A percentile compares a stretch with the other conserved stretches of the same genome.
phyloP scores from a whole-genome alignment of 2,329 filamentous ascomycete species.

The Arachnomyces sp. region DNA sequence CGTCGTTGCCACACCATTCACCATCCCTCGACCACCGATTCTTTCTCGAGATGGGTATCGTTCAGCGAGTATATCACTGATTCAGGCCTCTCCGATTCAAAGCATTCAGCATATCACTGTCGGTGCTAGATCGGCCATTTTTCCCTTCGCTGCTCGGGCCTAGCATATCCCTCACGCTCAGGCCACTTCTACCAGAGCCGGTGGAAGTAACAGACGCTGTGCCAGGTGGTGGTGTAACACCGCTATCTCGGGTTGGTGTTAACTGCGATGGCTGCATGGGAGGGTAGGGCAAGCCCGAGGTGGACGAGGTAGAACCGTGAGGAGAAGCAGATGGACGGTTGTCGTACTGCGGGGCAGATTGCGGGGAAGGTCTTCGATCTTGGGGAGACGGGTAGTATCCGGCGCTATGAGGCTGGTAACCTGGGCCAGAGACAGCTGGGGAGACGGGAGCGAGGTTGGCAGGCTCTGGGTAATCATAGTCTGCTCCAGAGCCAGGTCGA shows the following conservation, averaged over 20 bases:
- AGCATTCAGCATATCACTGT: conserved; percentile 44
- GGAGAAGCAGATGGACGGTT: conserved; percentile 35
- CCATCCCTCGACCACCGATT: background rate
- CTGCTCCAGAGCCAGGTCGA: conserved; percentile 36
- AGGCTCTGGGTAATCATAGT: conserved; percentile 40
- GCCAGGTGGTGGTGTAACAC: conserved; percentile 32
- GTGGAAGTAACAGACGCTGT: conserved; percentile 26
- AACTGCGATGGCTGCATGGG: conserved; percentile 26
- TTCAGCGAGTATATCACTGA: conserved; percentile 15
- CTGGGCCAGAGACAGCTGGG: conserved; percentile 34
- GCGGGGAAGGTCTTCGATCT: conserved; percentile 38
- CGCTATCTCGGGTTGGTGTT: conserved; percentile 19
- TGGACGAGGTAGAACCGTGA: conserved; percentile 26
- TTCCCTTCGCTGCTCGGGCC: conserved; percentile 32
- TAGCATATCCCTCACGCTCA: conserved; percentile 43
- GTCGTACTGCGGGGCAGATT: conserved; percentile 37
- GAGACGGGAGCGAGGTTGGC: conserved; percentile 40
- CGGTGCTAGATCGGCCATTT: conserved; percentile 36
- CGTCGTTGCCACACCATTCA: background rate
- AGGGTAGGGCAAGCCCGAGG: conserved; percentile 23
- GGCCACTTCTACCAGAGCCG: conserved; percentile 29
- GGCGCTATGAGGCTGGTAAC: conserved; percentile 33
- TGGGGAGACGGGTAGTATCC: conserved; percentile 31
- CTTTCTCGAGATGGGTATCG: background rate
- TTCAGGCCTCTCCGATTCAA: conserved; percentile 34